Evolutionary conservation across 176 grass and related monocot species (phyloP), one percentile per base, ranked within the genome.

Genomic region (Bromus sterilis): DNA sequence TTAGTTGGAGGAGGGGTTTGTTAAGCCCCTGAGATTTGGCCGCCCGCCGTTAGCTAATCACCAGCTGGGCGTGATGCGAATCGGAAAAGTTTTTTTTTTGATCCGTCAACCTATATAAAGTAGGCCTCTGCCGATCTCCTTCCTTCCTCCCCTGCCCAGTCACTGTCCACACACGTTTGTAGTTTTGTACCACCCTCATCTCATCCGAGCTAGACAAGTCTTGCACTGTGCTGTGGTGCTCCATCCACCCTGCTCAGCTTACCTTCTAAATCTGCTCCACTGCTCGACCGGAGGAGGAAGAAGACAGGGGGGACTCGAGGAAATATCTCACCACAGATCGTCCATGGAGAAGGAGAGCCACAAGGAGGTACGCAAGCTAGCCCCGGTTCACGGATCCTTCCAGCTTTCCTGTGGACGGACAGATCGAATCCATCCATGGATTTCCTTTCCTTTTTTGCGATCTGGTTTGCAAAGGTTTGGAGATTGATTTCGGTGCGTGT

Each of bases 311-410:
- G n/a, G n/a, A n/a, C 26, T 23, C 21, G 24, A 31, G 55, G n/a
- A 48, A 28, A 25, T 14, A 75, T 63, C 61, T 49, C 2, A 49
- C 40, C 40, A 58, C 34, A 79, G 71, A 77, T 82, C 79, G 35
- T 66, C 74, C 70, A 95, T 93, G 93, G 93, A 95, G 75, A 92
- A 88, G 93, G 93, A 95, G 57, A 90, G 81, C 83, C 42, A 74
- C 16, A 95, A 86, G 78, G 87, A 90, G 93, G 93, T n/a, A n/a
- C n/a, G n/a, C n/a, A n/a, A n/a, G n/a, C n/a, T n/a, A n/a, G n/a
- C n/a, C n/a, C n/a, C n/a, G n/a, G n/a, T n/a, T n/a, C n/a, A n/a
- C n/a, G n/a, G n/a, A 66, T 43, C 21, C 20, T 23, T 21, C 3
- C 32, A 0, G 59, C 25, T 61, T 61, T 1, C 36, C 6, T 26